Evolutionary conservation across 2,329 filamentous ascomycete species (phyloP), one percentile per base, ranked within the genome.

Genomic region (Colletotrichum sp.): DNA sequence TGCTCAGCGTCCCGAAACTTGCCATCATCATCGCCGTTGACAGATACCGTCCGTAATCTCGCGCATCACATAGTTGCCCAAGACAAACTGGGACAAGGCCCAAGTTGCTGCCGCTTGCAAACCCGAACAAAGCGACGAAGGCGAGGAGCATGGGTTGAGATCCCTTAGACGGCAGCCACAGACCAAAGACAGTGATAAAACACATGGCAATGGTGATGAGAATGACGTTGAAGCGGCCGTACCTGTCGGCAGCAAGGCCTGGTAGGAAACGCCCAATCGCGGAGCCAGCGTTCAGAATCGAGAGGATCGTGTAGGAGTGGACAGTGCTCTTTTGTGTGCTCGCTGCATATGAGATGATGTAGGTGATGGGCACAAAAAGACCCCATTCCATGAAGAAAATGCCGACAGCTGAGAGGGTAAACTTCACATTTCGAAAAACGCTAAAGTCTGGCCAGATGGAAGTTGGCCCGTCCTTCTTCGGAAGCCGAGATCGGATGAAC

Each of bases 181-280:
- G 82, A 4, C 90, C 92, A 7, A 94, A 90, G 6, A 93, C 84
- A 36, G 86, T 85, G 52, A 86, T 82, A n/a, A 93, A 86, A 74
- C 87, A 90, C 8, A 90, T 79, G 1, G 88, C 83, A 30, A 95
- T 90, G 0, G 93, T 93, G 21, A 92, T 83, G 63, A 96, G 90
- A 85, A 97, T 94, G 67, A 93, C 91, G 81, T 98, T 98, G 86
- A 95, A 98, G 6, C 95, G 91, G 1, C 96, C 96, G 5, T 95
- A 82, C 66, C 89, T 91, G 82, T 98, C 96, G 0, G 95, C 93
- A 10, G 95, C 85, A 77, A 94, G 89, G 0, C 95, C 95, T 0
- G 95, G 95, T 0, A 96, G 87, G 84, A 92, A 94, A 26, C 96
- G 91, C 5, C 96, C 96, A 9, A 97, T 86, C 68, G 94, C 92